Percentiles rank a stretch among this genome's conserved stretches.
Conservation (phyloP, 345 rosid species). For the Salix exigua region DNA sequence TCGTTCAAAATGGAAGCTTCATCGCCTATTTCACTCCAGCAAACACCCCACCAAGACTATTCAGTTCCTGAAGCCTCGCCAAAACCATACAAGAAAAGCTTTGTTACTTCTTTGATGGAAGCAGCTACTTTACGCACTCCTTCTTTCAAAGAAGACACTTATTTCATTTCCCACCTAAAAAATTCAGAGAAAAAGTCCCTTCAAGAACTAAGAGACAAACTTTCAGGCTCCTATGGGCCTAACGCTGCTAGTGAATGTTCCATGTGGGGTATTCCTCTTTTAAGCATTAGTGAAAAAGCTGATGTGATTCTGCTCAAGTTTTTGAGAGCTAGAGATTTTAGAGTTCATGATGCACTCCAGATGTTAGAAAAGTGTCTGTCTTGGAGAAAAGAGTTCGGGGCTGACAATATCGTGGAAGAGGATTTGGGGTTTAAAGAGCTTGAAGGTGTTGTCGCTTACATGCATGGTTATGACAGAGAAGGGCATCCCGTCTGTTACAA, state of each 20-base stretch:
- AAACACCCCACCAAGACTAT: conserved; percentile 26
- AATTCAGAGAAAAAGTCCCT: conserved; percentile 71
- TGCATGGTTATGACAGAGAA: conserved; percentile 77
- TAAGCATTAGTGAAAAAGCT: conserved; percentile 57
- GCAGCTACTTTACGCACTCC: conserved; percentile 61
- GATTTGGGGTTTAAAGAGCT: conserved; percentile 86
- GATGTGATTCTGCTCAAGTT: conserved; percentile 84
- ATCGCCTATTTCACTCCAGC: conserved; percentile 42
- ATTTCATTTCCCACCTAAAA: conserved; percentile 67
- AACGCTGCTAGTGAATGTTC: conserved; percentile 26
- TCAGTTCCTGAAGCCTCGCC: conserved; percentile 29
- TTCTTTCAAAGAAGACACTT: conserved; percentile 81
- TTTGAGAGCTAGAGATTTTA: conserved; percentile 82
- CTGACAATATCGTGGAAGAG: conserved; percentile 65
- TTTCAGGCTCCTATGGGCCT: conserved; percentile 32
- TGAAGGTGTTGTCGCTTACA: conserved; percentile 80
- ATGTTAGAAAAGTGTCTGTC: conserved; percentile 76
- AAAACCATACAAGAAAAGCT: conserved; percentile 58
- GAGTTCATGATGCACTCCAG: conserved; percentile 50
- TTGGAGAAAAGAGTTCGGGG: conserved; percentile 78
- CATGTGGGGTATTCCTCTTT: conserved; percentile 80
- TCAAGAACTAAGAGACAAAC: conserved; percentile 62
- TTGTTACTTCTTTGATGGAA: conserved; percentile 71
- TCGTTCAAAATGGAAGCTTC: conserved; percentile 17
- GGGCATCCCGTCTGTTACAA: conserved; percentile 97